Conservation (phyloP, 805 yeast species). For the Candida koratica region DNA sequence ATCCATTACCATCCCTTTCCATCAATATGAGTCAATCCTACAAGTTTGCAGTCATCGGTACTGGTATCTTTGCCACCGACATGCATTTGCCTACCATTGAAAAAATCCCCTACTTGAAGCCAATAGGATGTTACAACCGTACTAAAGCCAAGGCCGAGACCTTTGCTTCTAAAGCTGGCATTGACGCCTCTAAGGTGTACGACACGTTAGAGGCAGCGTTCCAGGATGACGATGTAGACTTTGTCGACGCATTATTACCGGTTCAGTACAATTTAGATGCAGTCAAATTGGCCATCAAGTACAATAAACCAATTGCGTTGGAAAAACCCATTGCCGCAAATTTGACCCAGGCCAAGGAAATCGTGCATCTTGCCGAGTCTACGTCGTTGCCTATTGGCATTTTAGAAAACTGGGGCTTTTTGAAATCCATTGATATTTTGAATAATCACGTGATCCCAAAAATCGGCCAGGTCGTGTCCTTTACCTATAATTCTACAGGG, state of each 20-base stretch:
- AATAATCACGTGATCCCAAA: constrained; percentile 52
- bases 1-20: no score
- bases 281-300: constrained; percentile 63
- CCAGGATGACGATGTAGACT: constrained; percentile 62
- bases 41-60: constrained; percentile 69
- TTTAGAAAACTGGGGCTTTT: constrained; percentile 84
- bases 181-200: constrained; percentile 48
- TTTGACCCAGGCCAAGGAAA: constrained; percentile 72
- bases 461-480: constrained; percentile 71
- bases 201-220: constrained; percentile 63
- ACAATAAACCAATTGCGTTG: constrained; percentile 73
- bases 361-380: constrained; percentile 61
- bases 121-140: constrained; percentile 76
- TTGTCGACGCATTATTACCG: constrained; percentile 86
- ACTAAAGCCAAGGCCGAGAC: constrained; percentile 77
- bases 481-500: constrained; percentile 72
- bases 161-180: constrained; percentile 64
- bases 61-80: constrained; percentile 86
- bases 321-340: constrained; percentile 94
- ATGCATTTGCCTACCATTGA: constrained; percentile 74
- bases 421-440: constrained; percentile 53
- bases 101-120: constrained; percentile 48
- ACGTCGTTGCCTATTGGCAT: constrained; percentile 68
- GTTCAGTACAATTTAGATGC: constrained; percentile 72
- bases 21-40: constrained; percentile 17